Percentiles rank a stretch among this genome's conserved stretches.
These are phyloP conservation scores for Xylariaceae sp. DNA, from an alignment of 2,329 filamentous ascomycete species.

Conservation along the genomic window DNA sequence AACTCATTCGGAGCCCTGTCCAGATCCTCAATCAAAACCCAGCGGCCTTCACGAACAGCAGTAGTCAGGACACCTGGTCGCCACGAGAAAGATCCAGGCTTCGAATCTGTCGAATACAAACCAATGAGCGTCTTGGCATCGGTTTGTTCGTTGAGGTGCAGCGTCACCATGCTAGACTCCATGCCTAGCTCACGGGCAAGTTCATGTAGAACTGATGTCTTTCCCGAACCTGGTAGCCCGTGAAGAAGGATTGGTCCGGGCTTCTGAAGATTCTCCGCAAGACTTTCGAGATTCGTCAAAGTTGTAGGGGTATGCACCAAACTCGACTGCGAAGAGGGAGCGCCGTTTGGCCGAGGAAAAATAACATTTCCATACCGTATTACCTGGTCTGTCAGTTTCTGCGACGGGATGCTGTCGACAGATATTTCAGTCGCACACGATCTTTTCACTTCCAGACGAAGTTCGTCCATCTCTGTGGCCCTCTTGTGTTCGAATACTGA, in stretches of 20 bases:
- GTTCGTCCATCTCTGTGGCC: constrained; percentile 40
- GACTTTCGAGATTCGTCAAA: constrained; percentile 60
- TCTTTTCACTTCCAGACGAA: constrained; percentile 37
- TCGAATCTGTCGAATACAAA: constrained; percentile 83
- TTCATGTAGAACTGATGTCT: constrained; percentile 80
- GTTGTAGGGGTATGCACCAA: constrained; percentile 71
- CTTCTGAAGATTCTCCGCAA: constrained; percentile 63
- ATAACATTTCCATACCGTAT: constrained; percentile 61
- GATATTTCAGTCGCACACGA: constrained; percentile 18
- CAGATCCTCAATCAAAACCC: constrained; percentile 96
- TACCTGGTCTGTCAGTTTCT: constrained; percentile 54
- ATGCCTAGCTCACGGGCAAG: constrained; percentile 75
- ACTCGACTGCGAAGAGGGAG: constrained; percentile 41
- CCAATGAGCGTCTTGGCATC: constrained; percentile 95
- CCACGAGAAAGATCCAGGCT: constrained; percentile 88
- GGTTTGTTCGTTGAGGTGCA: constrained; percentile 96
- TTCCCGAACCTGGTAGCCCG: constrained; percentile 80
- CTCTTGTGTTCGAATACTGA: constrained; percentile 54
- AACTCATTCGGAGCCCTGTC: constrained; percentile 93
- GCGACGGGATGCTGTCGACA: constrained; percentile 27
- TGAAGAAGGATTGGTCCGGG: constrained; percentile 72
- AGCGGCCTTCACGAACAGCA: constrained; percentile 87
- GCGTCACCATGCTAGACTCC: constrained; percentile 77
- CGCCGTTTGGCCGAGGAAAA: constrained; percentile 57
- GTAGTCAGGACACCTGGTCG: constrained; percentile 87